Base-by-base conservation (phyloP, 2,329 filamentous ascomycete genomes). In the Alternaria angustiovoidea region DNA sequence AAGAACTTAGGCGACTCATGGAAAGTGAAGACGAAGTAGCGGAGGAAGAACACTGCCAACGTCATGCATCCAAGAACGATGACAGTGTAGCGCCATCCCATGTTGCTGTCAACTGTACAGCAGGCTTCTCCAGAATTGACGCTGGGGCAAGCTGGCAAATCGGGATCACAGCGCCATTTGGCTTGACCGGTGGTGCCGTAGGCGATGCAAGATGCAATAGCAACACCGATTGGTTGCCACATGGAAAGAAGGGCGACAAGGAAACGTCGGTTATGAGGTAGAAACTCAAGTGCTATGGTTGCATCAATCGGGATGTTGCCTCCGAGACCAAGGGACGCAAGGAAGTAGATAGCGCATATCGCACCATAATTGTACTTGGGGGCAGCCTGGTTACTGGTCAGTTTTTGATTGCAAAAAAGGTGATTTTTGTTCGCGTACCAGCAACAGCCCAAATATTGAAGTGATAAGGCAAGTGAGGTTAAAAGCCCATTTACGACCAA, bases 71-170 rank as follows among this genome's bases (percentile, higher is more conserved):
- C 71, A 7, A 74, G 69, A 5, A 72, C 62, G 34, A 74, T 72
- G 38, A 74, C 59, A 42, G 69, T 68, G 46, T 74, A 74, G 5
- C 70, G 66, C 70, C 71, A 74, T n/a, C 71, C 72, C 72, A 74
- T 74, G 42, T 74, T 74, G 48, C 63, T 68, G 32, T 42, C 57
- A 5, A 60, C 57, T 7, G 57, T 60, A 24, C 57, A 60, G 14
- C 57, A 60, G n/a, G 26, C 46, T 22, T 51, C 47, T 39, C 57
- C 57, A 18, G 54, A 16, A 22, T 9, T 34, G 26, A 46, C 57
- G 14, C 36, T n/a, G 16, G 39, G 63, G 54, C 71, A 74, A 8
- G 69, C 66, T 1, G 52, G 60, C 9, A 72, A 30, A 12, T 38
- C 41, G 14, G 65, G 59, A n/a, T 69, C 67, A 34, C 71, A 74